Evolutionary conservation across 202 grass and related monocot genomes (phyloP).

Genomic region (Carex sylvatica): DNA sequence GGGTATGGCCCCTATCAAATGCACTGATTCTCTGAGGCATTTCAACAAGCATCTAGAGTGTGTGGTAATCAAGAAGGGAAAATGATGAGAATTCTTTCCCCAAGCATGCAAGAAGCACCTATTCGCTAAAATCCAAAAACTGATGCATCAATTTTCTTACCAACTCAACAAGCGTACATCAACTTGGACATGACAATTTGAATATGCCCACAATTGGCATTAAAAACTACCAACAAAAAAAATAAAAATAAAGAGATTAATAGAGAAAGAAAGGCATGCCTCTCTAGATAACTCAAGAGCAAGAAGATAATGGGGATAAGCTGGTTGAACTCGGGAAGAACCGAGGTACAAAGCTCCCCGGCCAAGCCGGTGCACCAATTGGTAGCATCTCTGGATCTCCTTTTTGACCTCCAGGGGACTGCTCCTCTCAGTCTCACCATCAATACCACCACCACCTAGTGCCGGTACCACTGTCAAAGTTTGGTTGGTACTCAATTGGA

Average conservation of each 20-base stretch:
- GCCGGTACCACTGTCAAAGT: background rate
- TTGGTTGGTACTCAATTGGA: background rate
- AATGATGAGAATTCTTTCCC: background rate
- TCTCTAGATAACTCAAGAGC: conserved; percentile 61
- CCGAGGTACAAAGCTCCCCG: conserved; percentile 80
- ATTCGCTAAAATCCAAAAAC: background rate
- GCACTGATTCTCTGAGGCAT: background rate
- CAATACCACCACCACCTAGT: background rate
- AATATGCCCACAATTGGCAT: background rate
- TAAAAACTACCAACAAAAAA: background rate
- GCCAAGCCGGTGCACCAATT: conserved; percentile 75
- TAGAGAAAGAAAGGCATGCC: conserved; percentile 28
- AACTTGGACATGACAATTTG: background rate
- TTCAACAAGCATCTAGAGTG: conserved; percentile 13
- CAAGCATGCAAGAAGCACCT: background rate
- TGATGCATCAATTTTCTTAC: background rate
- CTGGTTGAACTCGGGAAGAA: conserved; percentile 56
- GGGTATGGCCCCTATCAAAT: background rate
- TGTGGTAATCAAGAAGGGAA: background rate
- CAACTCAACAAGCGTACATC: conserved; percentile 2
- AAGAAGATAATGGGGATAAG: conserved; percentile 61
- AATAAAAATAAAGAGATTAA: background rate
- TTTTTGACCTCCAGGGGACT: conserved; percentile 68
- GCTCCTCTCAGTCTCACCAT: conserved; percentile 29
- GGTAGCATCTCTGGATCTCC: conserved; percentile 79